These are phyloP conservation scores for Cucurbitaria berberidis DNA, from an alignment of 2,329 filamentous ascomycete species.

Conservation along the genomic window DNA sequence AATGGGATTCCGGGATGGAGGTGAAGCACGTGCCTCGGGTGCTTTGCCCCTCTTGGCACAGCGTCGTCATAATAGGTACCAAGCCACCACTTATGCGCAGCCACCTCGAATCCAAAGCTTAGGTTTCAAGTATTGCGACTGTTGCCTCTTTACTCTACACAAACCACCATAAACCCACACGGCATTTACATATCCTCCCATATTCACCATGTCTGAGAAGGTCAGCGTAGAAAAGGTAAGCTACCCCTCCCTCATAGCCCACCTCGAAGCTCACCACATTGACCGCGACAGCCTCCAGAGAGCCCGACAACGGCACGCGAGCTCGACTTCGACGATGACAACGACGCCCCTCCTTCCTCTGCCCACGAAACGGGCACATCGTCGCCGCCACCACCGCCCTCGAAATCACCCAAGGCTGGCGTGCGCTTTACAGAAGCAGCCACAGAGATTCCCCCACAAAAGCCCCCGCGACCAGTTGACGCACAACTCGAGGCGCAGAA, in stretches of 20 bases:
- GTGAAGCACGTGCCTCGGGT: background rate
- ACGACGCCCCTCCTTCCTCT: conserved; percentile 49
- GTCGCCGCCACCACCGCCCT: conserved; percentile 48
- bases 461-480: conserved; percentile 82
- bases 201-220: conserved; percentile 27
- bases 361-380: conserved; percentile 35
- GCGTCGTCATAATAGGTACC: conserved; percentile 22
- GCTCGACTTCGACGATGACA: conserved; percentile 64
- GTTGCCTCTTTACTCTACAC: background rate
- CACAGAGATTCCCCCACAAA: conserved; percentile 66
- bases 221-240: conserved; percentile 17
- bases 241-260: conserved; percentile 10
- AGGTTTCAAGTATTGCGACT: conserved; percentile 1
- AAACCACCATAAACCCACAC: background rate
- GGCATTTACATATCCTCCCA: background rate
- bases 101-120: conserved; percentile 6
- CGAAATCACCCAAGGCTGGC: conserved; percentile 50
- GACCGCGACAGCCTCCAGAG: conserved; percentile 28
- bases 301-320: conserved; percentile 61
- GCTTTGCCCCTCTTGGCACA: conserved; percentile 14
- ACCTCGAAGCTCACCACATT: conserved; percentile 12
- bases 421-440: conserved; percentile 56
- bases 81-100: conserved; percentile 20
- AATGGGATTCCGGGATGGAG: background rate
- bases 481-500: conserved; percentile 84